Conservation (phyloP, 768 basidiomycete genomes). For the Trametes sanguinea region DNA sequence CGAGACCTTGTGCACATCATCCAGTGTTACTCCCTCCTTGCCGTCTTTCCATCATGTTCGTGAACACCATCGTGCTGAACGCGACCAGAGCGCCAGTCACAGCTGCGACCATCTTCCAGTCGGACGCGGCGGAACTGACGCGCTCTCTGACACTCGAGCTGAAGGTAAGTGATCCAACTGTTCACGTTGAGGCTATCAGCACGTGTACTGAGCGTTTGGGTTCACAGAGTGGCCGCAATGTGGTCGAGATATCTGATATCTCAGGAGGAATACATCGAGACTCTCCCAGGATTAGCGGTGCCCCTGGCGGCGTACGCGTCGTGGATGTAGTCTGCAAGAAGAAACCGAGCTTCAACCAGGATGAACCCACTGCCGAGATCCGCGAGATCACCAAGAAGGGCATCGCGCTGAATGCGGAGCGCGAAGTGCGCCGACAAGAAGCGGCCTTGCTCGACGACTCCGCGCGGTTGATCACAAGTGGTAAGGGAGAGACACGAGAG, state of each 20-base stretch:
- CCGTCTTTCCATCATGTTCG: not conserved
- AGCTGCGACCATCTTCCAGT: slow-evolving; percentile 59
- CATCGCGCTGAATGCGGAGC: slow-evolving; percentile 40
- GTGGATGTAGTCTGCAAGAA: slow-evolving; percentile 57
- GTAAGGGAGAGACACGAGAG: slow-evolving; percentile 33
- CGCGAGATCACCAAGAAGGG: slow-evolving; percentile 38
- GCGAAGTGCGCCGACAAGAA: slow-evolving; percentile 43
- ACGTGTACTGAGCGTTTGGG: not conserved
- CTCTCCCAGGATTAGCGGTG: slow-evolving; percentile 54
- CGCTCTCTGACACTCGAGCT: slow-evolving; percentile 51
- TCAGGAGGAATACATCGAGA: slow-evolving; percentile 52
- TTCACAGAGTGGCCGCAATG: slow-evolving; percentile 52
- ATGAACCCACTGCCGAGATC: slow-evolving; percentile 37
- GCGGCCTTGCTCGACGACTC: slow-evolving; percentile 46
- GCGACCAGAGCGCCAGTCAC: slow-evolving; percentile 46
- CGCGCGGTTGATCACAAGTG: slow-evolving; percentile 42
- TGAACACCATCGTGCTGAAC: not conserved
- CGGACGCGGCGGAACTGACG: slow-evolving; percentile 56
- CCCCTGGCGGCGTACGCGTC: slow-evolving; percentile 46
- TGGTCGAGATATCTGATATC: slow-evolving; percentile 51
- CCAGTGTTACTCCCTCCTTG: no score
- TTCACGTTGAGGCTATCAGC: not conserved
- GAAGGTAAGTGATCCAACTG: slow-evolving; percentile 37
- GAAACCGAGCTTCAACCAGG: slow-evolving; percentile 7
- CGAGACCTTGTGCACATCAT: no score